Percentiles rank a stretch among this genome's conserved stretches.
phyloP scores from a whole-genome alignment of 2,329 filamentous ascomycete species.

The Fusarium nematophilum region DNA sequence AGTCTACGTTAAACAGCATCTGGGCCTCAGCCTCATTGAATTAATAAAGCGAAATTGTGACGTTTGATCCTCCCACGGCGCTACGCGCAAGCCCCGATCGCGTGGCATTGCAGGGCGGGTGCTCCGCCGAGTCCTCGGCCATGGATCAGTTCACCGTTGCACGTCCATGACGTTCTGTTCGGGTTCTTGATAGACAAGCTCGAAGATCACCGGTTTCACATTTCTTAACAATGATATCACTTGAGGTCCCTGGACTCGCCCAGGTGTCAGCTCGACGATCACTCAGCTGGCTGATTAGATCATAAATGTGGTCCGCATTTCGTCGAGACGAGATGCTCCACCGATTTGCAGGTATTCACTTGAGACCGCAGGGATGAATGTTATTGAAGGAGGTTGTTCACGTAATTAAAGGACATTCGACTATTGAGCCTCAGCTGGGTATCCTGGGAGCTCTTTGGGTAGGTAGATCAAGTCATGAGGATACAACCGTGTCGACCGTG shows the following conservation, averaged over 20 bases:
- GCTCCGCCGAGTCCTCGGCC: background rate
- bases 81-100: conserved; percentile 26
- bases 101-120: conserved; percentile 31
- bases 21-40: conserved; percentile 22
- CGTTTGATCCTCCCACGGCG: conserved; percentile 7
- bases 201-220: conserved; percentile 33
- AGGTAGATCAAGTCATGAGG: too few species aligned
- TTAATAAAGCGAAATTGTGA: conserved; percentile 22
- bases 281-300: conserved; percentile 19
- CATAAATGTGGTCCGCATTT: conserved; percentile 33
- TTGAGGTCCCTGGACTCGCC: conserved; percentile 5
- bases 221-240: conserved; percentile 34
- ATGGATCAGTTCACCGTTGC: background rate
- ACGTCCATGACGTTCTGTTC: conserved; percentile 27
- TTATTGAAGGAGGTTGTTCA: too few species aligned
- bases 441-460: too few species aligned
- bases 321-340: background rate
- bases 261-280: conserved; percentile 23
- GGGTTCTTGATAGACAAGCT: conserved; percentile 13
- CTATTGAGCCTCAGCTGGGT: too few species aligned
- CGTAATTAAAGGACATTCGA: too few species aligned
- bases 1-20: conserved; percentile 1
- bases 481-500: too few species aligned
- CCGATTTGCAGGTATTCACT: background rate
- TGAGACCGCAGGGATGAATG: too few species aligned